Conservation (phyloP, 805 yeast genomes). For the Kuraishia ogatae region DNA sequence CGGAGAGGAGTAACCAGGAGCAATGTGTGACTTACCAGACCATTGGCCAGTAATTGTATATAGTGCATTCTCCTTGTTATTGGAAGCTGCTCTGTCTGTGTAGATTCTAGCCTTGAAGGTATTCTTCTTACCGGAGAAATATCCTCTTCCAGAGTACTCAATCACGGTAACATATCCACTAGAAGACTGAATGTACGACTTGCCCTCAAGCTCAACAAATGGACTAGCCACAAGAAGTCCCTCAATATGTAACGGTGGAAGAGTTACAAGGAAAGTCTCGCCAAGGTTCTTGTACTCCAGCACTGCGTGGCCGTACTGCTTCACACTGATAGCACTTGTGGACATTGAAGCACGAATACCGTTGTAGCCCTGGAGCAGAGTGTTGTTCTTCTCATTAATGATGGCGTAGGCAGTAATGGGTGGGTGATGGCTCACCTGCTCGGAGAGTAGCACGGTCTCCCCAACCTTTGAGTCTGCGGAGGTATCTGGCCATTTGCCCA, state of each 20-base stretch:
- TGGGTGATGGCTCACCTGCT: conserved; percentile 97
- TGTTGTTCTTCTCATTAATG: conserved; percentile 60
- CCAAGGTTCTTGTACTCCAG: conserved; percentile 51
- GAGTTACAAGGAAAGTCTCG: conserved; percentile 72
- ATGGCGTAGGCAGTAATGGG: conserved; percentile 93
- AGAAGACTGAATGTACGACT: conserved; percentile 75
- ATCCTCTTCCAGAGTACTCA: conserved; percentile 89
- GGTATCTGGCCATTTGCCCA: conserved; percentile 74
- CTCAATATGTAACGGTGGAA: conserved; percentile 92
- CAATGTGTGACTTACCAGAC: conserved; percentile 68
- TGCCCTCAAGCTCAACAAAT: conserved; percentile 88
- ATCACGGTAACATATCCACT: conserved; percentile 66
- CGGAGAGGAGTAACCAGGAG: conserved; percentile 40
- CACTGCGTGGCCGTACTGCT: conserved; percentile 88
- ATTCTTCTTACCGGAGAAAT: conserved; percentile 92
- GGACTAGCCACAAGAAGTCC: conserved; percentile 89
- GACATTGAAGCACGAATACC: conserved; percentile 81
- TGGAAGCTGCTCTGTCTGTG: conserved; percentile 39
- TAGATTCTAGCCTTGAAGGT: conserved; percentile 79
- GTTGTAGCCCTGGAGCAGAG: conserved; percentile 78
- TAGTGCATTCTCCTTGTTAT: conserved; percentile 52
- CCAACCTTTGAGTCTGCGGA: conserved; percentile 45
- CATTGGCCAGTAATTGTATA: conserved; percentile 88
- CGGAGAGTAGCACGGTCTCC: conserved; percentile 71
- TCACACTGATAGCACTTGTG: conserved; percentile 68